phyloP scores from a whole-genome alignment of 768 basidiomycete genomes.

The Suillus subluteus region DNA sequence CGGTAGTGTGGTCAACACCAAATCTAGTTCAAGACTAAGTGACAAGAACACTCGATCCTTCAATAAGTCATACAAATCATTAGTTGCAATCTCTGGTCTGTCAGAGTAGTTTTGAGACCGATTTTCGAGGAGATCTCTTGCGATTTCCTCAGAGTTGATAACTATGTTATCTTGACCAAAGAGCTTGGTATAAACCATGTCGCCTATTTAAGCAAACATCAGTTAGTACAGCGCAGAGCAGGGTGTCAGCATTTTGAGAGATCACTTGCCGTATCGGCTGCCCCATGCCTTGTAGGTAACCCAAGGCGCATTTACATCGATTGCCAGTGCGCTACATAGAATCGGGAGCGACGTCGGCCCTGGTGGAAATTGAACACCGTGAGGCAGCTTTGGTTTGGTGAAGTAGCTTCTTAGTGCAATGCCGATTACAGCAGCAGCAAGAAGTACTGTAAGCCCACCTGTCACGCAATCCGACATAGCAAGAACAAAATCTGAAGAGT shows the following conservation, averaged over 20 bases:
- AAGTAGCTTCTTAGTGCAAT: not conserved
- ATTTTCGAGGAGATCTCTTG: slow-evolving; percentile 15
- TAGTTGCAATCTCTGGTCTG: slow-evolving; percentile 11
- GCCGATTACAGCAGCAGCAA: not conserved
- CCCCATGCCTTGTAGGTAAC: slow-evolving; percentile 46
- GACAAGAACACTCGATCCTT: not conserved
- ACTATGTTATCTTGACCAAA: slow-evolving; percentile 17
- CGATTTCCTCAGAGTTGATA: slow-evolving; percentile 19
- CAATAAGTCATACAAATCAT: slow-evolving; percentile 7
- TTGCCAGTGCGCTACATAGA: slow-evolving; percentile 52
- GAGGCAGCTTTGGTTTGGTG: slow-evolving; percentile 1
- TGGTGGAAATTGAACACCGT: slow-evolving; percentile 36
- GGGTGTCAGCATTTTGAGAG: not conserved
- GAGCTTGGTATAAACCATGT: slow-evolving; percentile 12
- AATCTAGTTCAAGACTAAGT: slow-evolving; percentile 11
- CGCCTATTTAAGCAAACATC: slow-evolving; percentile 10
- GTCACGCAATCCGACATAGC: not conserved
- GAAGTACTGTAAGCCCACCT: not conserved
- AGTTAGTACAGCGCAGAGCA: not conserved
- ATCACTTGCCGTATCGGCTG: slow-evolving; percentile 40
- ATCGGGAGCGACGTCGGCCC: slow-evolving; percentile 50
- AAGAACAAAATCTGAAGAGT: not conserved
- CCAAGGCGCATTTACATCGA: slow-evolving; percentile 44
- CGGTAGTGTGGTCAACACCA: slow-evolving; percentile 14
- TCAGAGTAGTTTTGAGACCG: slow-evolving; percentile 20